A percentile compares a stretch with the other conserved stretches of the same genome.
Conservation (phyloP, 805 yeast genomes). For the Wickerhamiella lipophila region DNA sequence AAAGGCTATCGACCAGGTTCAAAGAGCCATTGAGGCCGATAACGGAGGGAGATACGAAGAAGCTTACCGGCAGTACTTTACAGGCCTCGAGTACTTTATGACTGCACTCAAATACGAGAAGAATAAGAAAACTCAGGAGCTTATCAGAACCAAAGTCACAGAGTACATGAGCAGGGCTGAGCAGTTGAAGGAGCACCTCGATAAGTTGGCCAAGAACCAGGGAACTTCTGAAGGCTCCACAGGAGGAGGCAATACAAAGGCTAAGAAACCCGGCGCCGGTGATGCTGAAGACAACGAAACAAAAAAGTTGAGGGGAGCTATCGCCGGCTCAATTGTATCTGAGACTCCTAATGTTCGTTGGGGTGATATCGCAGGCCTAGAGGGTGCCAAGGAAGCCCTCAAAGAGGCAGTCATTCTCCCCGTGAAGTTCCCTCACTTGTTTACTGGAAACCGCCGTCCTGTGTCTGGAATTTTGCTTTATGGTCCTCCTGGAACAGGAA, state of each 20-base stretch:
- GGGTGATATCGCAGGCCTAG: conserved; percentile 94
- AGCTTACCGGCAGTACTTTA: conserved; percentile 84
- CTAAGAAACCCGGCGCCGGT: conserved; percentile 35
- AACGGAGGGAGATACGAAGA: conserved; percentile 81
- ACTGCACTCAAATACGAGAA: conserved; percentile 86
- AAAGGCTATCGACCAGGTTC: conserved; percentile 90
- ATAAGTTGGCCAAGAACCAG: conserved; percentile 37
- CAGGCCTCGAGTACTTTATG: conserved; percentile 90
- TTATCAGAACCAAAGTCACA: conserved; percentile 75
- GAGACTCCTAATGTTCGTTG: conserved; percentile 89
- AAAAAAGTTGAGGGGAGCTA: conserved; percentile 78
- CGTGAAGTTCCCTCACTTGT: conserved; percentile 88
- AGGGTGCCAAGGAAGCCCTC: conserved; percentile 86
- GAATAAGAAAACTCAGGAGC: conserved; percentile 75
- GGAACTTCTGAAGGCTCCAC: conserved; percentile 42
- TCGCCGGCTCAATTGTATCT: conserved; percentile 79
- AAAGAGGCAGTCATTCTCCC: conserved; percentile 97
- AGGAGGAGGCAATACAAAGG: conserved; percentile 42
- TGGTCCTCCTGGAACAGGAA: conserved; percentile 98
- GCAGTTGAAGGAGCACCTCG: conserved; percentile 79
- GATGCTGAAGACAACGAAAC: conserved; percentile 63
- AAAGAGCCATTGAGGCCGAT: conserved; percentile 90
- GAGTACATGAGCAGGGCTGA: conserved; percentile 91
- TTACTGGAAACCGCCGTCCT: conserved; percentile 90
- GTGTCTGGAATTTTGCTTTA: conserved; percentile 77